phyloP scores from a whole-genome alignment of 2,329 filamentous ascomycete genomes.

The Dactylellina haptotyla region DNA sequence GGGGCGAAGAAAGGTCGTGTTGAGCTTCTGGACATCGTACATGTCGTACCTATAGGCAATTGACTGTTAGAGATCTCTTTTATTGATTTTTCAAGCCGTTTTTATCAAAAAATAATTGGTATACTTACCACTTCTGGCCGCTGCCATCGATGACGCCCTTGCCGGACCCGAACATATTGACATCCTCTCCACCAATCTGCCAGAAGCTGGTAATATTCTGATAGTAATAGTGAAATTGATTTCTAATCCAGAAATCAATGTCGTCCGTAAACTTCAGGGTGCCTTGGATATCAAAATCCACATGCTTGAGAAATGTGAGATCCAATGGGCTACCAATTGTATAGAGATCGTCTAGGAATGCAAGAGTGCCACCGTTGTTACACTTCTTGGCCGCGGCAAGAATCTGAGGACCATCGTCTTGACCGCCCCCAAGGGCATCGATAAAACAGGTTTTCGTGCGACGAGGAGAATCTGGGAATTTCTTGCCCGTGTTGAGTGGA shows the following conservation, averaged over 20 bases:
- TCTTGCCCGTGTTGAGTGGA: conserved; percentile 6
- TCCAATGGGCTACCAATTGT: conserved; percentile 73
- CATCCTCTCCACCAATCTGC: conserved; percentile 72
- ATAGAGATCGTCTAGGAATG: conserved; percentile 70
- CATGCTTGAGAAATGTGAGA: conserved; percentile 69
- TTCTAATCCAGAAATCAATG: conserved; percentile 74
- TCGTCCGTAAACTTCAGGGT: conserved; percentile 69
- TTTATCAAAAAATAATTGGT: conserved; percentile 69
- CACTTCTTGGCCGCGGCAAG: conserved; percentile 69
- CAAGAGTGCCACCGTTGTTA: conserved; percentile 71
- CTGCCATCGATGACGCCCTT: conserved; percentile 68
- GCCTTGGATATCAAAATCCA: conserved; percentile 69
- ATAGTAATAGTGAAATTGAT: conserved; percentile 72
- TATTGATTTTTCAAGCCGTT: conserved; percentile 62
- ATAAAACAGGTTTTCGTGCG: conserved; percentile 16
- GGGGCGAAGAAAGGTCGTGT: conserved; percentile 64
- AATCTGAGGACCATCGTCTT: conserved; percentile 67
- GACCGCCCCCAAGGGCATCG: not conserved
- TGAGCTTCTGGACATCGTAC: conserved; percentile 68
- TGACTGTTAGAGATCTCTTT: too few relatives aligned
- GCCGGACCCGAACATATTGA: conserved; percentile 77
- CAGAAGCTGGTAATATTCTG: conserved; percentile 76
- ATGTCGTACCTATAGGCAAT: conserved; percentile 69
- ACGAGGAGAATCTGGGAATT: not conserved
- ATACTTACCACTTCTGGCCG: conserved; percentile 73